Conservation (phyloP, 2,329 filamentous ascomycete genomes). For the Pseudogymnoascus sp. region DNA sequence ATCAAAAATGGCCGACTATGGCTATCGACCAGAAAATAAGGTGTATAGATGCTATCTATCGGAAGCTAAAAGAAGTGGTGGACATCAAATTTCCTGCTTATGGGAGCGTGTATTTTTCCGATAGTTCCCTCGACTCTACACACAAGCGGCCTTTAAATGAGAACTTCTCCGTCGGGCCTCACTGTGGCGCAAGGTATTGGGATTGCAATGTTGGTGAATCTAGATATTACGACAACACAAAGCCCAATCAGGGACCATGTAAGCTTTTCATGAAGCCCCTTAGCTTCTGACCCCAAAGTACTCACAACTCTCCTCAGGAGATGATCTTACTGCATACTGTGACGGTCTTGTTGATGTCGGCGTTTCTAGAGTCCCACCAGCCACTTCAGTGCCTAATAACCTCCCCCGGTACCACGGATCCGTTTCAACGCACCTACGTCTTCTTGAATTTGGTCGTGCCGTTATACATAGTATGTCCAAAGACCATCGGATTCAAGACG, state of each 20-base stretch:
- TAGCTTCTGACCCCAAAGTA: neutral
- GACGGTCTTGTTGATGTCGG: conserved; percentile 34
- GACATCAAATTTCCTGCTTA: conserved; percentile 29
- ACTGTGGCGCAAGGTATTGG: conserved; percentile 18
- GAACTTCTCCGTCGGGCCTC: conserved; percentile 10
- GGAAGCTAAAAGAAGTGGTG: conserved; percentile 16
- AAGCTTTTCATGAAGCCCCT: conserved; percentile 17
- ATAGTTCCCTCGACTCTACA: conserved; percentile 11
- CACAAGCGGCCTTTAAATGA: conserved; percentile 13
- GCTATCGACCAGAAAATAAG: conserved; percentile 17
- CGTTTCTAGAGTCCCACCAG: conserved; percentile 30
- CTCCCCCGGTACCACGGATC: conserved; percentile 28
- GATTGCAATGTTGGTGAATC: conserved; percentile 26
- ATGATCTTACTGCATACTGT: conserved; percentile 27
- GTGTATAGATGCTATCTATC: conserved; percentile 16
- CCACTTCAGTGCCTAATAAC: no score
- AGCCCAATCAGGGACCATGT: conserved; percentile 34
- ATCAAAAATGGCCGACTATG: conserved; percentile 29
- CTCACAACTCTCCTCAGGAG: no score
- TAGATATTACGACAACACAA: conserved; percentile 29
- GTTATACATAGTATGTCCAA: conserved; percentile 27
- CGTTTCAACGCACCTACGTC: conserved; percentile 27
- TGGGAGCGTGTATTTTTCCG: conserved; percentile 29
- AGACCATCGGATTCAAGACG: conserved; percentile 24
- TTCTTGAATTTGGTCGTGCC: conserved; percentile 26